Evolutionary conservation across 176 grass and related monocot genomes (phyloP), one percentile per base, ranked within the genome.

Genomic region (Eleusine indica): DNA sequence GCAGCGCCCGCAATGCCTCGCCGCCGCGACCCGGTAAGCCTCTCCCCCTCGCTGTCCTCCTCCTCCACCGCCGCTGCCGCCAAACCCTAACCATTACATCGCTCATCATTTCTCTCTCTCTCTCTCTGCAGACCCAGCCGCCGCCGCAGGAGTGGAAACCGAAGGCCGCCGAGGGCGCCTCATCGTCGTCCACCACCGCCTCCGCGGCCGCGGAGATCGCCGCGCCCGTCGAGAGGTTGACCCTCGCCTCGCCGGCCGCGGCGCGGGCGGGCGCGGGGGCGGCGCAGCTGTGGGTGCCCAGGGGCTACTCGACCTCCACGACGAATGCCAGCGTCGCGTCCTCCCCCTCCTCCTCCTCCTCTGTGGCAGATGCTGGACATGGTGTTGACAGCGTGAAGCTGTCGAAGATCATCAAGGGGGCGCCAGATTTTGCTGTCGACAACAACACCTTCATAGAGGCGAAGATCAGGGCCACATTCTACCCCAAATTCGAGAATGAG

Each of bases 401-500:
- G 56, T 84, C 87, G 6, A 87, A 74, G 65, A 16, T 95, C 68
- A 71, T 95, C 86, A 98, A 93, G 73, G 85, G 85, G 14, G 64
- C 89, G 7, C 68, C 87, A 13, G 51, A 85, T n/a, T 98, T 95
- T 52, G 51, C 85, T 46, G 93, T 93, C 70, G 91, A 92, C 73
- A 73, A 89, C 38, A 90, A 42, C 84, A 91, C 96, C 67, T 94
- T 98, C 82, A 64, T 56, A 11, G 83, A 87, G 74, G 89, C 93
- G 28, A 76, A 98, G 83, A 86, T 93, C 68, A 98, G 91, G 86
- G 96, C 96, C 21, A 94, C 93, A 0, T 98, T 98, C 81, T 98
- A 96, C 76, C 96, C 96, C 54, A 98, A 98, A 71, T 98, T 98
- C 70, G 96, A 98, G 87, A 98, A 98, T 52, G 96, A 98, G 66